Evolutionary conservation across 2,329 filamentous ascomycete species (phyloP), one percentile per base, ranked within the genome.

Genomic region (Aspergillus sp.): DNA sequence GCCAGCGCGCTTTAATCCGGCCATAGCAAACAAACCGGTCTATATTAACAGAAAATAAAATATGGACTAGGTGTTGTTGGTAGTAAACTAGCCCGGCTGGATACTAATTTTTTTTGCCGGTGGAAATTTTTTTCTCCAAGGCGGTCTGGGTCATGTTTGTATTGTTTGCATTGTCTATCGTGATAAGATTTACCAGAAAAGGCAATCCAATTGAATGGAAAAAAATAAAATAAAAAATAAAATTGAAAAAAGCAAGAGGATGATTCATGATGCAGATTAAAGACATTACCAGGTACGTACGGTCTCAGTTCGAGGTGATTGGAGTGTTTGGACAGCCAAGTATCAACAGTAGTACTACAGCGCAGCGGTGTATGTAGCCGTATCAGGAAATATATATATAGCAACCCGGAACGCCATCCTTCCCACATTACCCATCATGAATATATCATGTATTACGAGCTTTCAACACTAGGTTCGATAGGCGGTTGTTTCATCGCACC

Each of bases 401-500:
- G 26, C 9, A 39, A 39, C 36, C 27, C 36, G 4, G 12, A 28
- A 34, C 36, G 29, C 44, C 30, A 26, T 27, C 29, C 26, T 34
- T 29, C 10, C 34, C 44, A 40, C 28, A 39, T 29, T 10, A 33
- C 30, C 29, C 28, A 32, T n/a, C 28, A 39, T 28, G n/a, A 33
- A 29, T 29, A 8, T 7, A 12, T 50, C 43, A 50, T 29, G 36
- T 47, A 49, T 60, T 53, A 55, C 47, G 53, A 44, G 45, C 43
- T 42, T 34, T 58, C 55, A 19, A 56, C 50, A 5, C 48, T 48
- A 39, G 45, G 41, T 29, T 50, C 39, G 10, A 47, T 42, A 5
- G 57, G 45, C 9, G 56, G 46, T 4, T 59, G 48, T 26, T 79
- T 73, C 59, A 91, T 85, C 38, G 73, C 75, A 40, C 82, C 79